Evolutionary conservation across 495 filamentous ascomycete genomes (phyloP), one percentile per base, ranked within the genome.

Genomic region (Lasiosphaeria miniovina): DNA sequence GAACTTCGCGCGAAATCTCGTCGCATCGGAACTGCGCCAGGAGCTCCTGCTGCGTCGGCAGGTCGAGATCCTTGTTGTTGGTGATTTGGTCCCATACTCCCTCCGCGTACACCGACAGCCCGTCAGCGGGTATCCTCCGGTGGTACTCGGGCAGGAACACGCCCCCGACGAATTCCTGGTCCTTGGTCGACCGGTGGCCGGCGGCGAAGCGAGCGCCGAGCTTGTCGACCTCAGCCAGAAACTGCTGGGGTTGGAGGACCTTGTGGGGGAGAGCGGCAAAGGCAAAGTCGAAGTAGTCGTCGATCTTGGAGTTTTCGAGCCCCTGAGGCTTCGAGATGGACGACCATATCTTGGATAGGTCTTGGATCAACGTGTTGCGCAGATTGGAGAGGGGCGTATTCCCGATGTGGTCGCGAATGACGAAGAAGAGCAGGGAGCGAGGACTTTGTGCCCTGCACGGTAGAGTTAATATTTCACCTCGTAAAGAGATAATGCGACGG

Each of bases 21-120:
- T 98, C 94, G 70, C 94, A 98, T 51, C 94, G 84, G 79, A 97
- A 98, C 72, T 98, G 94, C 3, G 94, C 94, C 52, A 98, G 84
- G 49, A 98, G 77, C 68, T 98, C 94, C 70, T 98, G 94, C 74
- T 98, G 94, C 0, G 94, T 97, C 14, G 94, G 94, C 36, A 98
- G 75, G 77, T 98, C 94, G 61, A 98, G 78, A 66, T 98, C 94
- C 74, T 98, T 98, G 76, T 98, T 98, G 75, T 91, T 89, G 65
- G 96, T 91, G 65, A 98, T 98, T 73, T 97, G 94, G 69, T 96
- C 91, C 94, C 94, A 98, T 14, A 98, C 85, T 41, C 92, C 90
- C 66, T 91, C 86, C 8, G 94, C 93, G 69, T 98, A 98, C 54
- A 90, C 80, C 4, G 93, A 86, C 71, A 97, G 93, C 5, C 94